Base-by-base conservation (phyloP, 495 filamentous ascomycete genomes). In the Acidiella bohemica region DNA sequence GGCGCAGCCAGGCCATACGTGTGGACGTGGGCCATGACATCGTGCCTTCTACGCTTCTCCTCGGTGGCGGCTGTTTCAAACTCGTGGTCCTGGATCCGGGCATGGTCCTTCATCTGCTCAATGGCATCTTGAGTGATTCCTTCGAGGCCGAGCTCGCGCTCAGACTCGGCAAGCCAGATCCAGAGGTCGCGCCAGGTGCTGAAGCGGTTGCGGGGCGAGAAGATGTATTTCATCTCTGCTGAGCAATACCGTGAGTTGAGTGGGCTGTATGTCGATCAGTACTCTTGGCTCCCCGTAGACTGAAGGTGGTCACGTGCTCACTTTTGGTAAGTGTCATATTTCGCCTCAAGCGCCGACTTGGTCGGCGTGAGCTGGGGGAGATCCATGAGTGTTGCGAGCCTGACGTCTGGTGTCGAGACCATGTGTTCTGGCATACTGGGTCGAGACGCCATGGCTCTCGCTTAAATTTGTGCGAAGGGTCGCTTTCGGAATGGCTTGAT, bases 21-120 rank as follows among this genome's bases (percentile, higher is more conserved):
- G 54, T 84, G 74, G 29, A 87, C 80, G 59, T 85, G 79, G 2
- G 69, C 67, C 62, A 65, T 66, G 18, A 66, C 63, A 59, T 67
- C 63, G 41, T 67, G 75, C 33, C 84, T 62, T 35, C 83, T 65
- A 34, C 68, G 69, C 65, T 76, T 81, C 65, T 94, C 88, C 58
- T 94, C 85, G 43, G 73, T 76, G 4, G 70, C 72, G 23, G 83
- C 81, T 44, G 81, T 65, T 46, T 68, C 61, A 55, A 95, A 94
- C 48, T 83, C 84, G 24, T 77, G 70, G 49, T 94, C 88, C 22
- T 76, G 75, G 26, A 96, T 74, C 11, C 58, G 65, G 34, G 80
- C 59, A 46, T 92, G 72, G 10, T 67, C 67, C 51, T 68, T 71
- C 80, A 64, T 50, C 46, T 62, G 59, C 29, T 51, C 13, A 28